Base-by-base conservation (phyloP, 208 protist genomes). In the Leishmania mexicana region DNA sequence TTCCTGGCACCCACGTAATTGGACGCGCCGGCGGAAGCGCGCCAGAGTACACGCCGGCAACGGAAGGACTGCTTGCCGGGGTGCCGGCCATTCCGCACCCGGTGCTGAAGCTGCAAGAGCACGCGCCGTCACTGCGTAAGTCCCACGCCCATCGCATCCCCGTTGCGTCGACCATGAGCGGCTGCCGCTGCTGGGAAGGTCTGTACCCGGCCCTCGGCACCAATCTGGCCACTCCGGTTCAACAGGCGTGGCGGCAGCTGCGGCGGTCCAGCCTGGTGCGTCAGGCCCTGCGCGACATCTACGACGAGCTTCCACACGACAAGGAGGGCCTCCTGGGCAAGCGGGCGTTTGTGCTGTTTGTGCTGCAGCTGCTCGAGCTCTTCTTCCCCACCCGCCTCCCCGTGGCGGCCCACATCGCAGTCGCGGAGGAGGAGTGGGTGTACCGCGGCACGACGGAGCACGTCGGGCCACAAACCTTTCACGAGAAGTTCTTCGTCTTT, bases 341-440 rank as follows among this genome's bases (percentile, higher is more conserved):
- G 85, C 80, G 81, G 35, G 83, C 86, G 17, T 97, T 86, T 65
- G 85, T 95, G 0, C 85, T 91, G 70, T 97, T 97, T 88, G 83
- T 96, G 40, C 83, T 93, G 58, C 86, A 92, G 76, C 81, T 97
- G 60, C 84, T 97, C 10, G 78, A 96, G 67, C 76, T 97, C 11
- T 97, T 97, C 84, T 95, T 97, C 64, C 95, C 95, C 2, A 93
- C 88, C 2, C 83, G 89, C 73, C 85, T 90, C 17, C 60, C 74
- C 3, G 28, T 47, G 0, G 82, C 85, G 17, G 73, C 83, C 28
- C 92, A 92, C 88, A 76, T 95, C 67, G 90, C 85, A 11, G 91
- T 97, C 58, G 95, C 95, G 4, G 92, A 96, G 76, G 94, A 97
- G 84, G 93, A 96, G 81, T 97, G 95, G 93, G 76, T 89, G 11